Evolutionary conservation across 75 land plant species (phyloP).

Genomic region (Larix kaempferi): DNA sequence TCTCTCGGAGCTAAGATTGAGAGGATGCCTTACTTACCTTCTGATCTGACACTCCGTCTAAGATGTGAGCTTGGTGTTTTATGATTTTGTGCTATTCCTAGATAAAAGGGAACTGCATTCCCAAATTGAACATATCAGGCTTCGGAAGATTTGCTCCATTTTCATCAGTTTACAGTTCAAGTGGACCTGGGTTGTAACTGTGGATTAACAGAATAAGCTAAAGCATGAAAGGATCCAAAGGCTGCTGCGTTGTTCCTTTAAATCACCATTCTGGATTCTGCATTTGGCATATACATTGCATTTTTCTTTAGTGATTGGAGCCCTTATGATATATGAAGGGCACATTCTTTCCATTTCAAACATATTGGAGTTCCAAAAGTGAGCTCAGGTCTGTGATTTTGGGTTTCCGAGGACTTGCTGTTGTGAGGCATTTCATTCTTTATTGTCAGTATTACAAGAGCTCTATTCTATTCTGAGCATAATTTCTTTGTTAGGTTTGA

Average conservation of each 20-base stretch:
- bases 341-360: not conserved
- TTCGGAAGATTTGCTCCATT: not conserved
- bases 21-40: slow-evolving; percentile 29
- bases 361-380: not conserved
- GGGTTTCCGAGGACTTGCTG: not conserved
- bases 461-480: not conserved
- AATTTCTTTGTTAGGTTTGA: not conserved
- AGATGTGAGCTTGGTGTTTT: slow-evolving; percentile 7
- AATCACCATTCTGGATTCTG: not conserved
- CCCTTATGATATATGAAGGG: not conserved
- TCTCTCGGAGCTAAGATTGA: slow-evolving; percentile 48
- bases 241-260: not conserved
- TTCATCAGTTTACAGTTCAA: not conserved
- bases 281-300: not conserved
- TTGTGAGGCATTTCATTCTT: not conserved
- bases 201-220: not conserved
- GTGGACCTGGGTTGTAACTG: not conserved
- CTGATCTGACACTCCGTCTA: slow-evolving; percentile 24
- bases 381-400: not conserved
- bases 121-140: not conserved
- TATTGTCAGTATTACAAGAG: not conserved
- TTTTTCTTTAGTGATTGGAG: not conserved
- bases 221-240: not conserved
- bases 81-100: not conserved
- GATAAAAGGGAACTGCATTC: not conserved